Conservation (phyloP, 164 flowering plant genomes). For the Buxus sempervirens region DNA sequence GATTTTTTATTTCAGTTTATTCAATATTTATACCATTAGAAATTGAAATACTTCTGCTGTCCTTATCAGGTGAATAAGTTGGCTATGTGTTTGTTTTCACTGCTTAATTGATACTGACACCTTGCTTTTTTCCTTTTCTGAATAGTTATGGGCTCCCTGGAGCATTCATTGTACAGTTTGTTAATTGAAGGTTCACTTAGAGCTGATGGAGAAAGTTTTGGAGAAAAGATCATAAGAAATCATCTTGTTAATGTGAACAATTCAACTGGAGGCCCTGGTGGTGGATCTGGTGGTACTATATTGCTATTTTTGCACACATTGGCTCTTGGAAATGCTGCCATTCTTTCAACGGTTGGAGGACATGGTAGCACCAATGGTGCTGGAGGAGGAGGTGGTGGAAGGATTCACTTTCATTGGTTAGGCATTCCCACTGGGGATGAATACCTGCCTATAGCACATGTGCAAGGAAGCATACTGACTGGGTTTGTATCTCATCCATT, state of each 20-base stretch:
- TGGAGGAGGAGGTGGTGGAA: conserved; percentile 96
- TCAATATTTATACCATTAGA: too few relatives aligned
- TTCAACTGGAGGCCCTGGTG: conserved; percentile 60
- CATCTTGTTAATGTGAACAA: too few relatives aligned
- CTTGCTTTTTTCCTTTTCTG: conserved; percentile 3
- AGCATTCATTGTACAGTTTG: conserved; percentile 69
- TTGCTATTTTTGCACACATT: conserved; percentile 67
- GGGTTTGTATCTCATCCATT: conserved; percentile 38
- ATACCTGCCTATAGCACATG: conserved; percentile 62
- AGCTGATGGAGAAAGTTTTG: conserved; percentile 84
- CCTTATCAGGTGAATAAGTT: too few relatives aligned
- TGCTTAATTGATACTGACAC: too few relatives aligned
- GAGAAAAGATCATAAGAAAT: conserved; percentile 27
- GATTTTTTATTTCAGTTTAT: too few relatives aligned
- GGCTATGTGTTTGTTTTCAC: too few relatives aligned
- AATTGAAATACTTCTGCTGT: too few relatives aligned
- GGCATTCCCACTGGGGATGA: conserved; percentile 75
- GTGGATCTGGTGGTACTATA: conserved; percentile 97
- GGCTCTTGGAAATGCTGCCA: conserved; percentile 45
- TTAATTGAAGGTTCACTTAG: conserved; percentile 62
- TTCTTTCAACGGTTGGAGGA: conserved; percentile 77
- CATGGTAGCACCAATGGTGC: conserved; percentile 68
- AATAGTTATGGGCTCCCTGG: conserved; percentile 94
- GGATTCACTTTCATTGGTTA: conserved; percentile 93
- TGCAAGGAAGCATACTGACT: conserved; percentile 50